A percentile compares a stretch with the other conserved stretches of the same genome.
These are phyloP conservation scores for Hondaea fermentalgiana DNA, from an alignment of 108 stramenopile species.

Conservation along the genomic window DNA sequence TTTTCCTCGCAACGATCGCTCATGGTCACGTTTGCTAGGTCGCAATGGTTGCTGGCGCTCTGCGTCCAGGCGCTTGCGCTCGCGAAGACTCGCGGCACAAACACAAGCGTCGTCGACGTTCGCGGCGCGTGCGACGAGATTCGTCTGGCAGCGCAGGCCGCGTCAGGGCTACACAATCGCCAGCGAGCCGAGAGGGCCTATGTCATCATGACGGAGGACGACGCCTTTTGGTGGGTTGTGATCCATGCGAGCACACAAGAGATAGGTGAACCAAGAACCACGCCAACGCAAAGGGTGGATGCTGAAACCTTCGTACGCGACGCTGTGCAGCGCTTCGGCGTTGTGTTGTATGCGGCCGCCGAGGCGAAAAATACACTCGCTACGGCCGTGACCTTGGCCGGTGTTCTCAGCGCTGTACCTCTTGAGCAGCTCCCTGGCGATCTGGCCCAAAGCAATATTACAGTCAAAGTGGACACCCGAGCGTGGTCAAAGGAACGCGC, in stretches of 20 bases:
- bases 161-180: neutral
- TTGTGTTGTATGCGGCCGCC: neutral
- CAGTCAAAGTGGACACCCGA: neutral
- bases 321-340: neutral
- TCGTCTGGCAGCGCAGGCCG: neutral
- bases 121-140: neutral
- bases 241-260: neutral
- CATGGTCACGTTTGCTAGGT: no score
- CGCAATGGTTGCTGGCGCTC: no score
- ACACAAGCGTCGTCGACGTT: neutral
- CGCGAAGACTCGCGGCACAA: no score
- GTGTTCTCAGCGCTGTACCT: constrained; percentile 1
- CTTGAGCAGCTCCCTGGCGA: neutral
- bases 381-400: constrained; percentile 13
- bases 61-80: no score
- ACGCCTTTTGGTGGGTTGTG: neutral
- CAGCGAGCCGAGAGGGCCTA: neutral
- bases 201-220: neutral
- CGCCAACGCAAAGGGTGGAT: neutral
- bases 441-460: neutral
- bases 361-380: neutral
- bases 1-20: no score
- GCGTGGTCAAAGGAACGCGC: neutral
- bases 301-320: neutral
- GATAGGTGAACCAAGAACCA: no score